phyloP scores from a whole-genome alignment of 257 asterid species.

The Paraleonurus japonicus region DNA sequence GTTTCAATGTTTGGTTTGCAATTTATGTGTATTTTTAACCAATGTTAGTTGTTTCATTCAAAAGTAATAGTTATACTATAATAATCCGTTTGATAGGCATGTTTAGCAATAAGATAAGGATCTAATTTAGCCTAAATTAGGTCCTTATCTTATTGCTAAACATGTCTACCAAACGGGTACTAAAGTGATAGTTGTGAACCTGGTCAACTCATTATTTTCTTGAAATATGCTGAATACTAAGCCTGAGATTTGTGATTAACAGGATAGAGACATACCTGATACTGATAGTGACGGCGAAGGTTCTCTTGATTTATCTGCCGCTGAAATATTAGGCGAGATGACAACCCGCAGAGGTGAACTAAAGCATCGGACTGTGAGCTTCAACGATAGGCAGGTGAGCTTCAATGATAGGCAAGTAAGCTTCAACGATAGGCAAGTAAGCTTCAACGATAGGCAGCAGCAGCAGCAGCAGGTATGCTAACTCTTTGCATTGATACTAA shows the following conservation, averaged over 20 bases:
- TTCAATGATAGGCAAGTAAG: slow-evolving; percentile 47
- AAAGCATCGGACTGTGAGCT: slow-evolving; percentile 70
- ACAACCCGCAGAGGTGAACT: slow-evolving; percentile 80
- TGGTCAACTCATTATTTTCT: background rate
- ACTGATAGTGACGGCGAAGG: slow-evolving; percentile 24
- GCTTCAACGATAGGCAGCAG: slow-evolving; percentile 28
- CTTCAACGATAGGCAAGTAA: slow-evolving; percentile 41
- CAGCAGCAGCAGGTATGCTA: background rate
- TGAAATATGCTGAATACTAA: background rate
- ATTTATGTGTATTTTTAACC: too few species aligned
- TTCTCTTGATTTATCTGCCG: slow-evolving; percentile 47
- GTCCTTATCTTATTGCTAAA: too few species aligned
- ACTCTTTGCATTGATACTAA: background rate
- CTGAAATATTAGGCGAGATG: slow-evolving; percentile 80
- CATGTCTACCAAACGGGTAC: too few species aligned
- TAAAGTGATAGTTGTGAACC: background rate
- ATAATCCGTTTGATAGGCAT: too few species aligned
- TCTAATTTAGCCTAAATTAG: too few species aligned
- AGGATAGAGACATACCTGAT: slow-evolving; percentile 44
- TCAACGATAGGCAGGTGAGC: slow-evolving; percentile 50
- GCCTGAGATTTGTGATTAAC: slow-evolving; percentile 21
- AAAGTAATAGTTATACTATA: background rate
- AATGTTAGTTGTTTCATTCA: too few species aligned
- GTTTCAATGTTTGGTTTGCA: too few species aligned
- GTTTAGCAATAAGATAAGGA: too few species aligned